A percentile compares a stretch with the other conserved stretches of the same genome.
phyloP scores from a whole-genome alignment of 768 basidiomycete species.

The Mycena latifolia region DNA sequence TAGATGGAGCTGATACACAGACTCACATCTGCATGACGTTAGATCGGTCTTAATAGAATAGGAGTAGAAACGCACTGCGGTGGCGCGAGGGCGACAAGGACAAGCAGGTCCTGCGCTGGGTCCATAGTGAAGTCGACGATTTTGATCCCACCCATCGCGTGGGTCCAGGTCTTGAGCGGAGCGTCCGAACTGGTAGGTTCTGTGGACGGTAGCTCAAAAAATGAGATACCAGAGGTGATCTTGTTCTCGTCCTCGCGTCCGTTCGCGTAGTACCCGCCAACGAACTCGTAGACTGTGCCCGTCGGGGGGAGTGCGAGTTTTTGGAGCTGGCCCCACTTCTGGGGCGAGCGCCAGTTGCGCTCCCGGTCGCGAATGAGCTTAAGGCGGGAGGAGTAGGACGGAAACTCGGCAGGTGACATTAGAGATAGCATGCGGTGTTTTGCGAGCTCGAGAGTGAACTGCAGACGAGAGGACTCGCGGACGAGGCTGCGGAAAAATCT shows the following conservation, averaged over 20 bases:
- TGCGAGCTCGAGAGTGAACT: slow-evolving; percentile 63
- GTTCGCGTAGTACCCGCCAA: slow-evolving; percentile 63
- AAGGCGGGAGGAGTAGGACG: slow-evolving; percentile 56
- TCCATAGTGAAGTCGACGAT: slow-evolving; percentile 72
- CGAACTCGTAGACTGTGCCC: slow-evolving; percentile 64
- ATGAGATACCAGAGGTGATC: slow-evolving; percentile 59
- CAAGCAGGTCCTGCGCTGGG: slow-evolving; percentile 65
- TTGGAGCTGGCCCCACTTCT: slow-evolving; percentile 50
- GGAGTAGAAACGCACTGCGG: slow-evolving; percentile 50
- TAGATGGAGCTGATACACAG: slow-evolving; percentile 63
- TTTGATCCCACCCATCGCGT: slow-evolving; percentile 54
- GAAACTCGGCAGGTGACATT: slow-evolving; percentile 43
- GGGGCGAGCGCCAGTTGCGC: slow-evolving; percentile 60
- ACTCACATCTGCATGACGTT: slow-evolving; percentile 48
- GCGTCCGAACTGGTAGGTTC: slow-evolving; percentile 46
- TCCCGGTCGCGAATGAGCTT: slow-evolving; percentile 56
- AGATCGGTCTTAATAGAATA: slow-evolving; percentile 12
- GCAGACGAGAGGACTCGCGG: slow-evolving; percentile 56
- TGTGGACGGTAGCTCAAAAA: slow-evolving; percentile 60
- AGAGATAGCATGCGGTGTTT: slow-evolving; percentile 59
- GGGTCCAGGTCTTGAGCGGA: slow-evolving; percentile 54
- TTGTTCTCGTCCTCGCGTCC: slow-evolving; percentile 58
- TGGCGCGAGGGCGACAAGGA: slow-evolving; percentile 59
- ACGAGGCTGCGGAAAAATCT: slow-evolving; percentile 54
- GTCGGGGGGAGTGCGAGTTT: slow-evolving; percentile 56